Base-by-base conservation (phyloP, 2,329 filamentous ascomycete species). In the Balansia obtecta region DNA sequence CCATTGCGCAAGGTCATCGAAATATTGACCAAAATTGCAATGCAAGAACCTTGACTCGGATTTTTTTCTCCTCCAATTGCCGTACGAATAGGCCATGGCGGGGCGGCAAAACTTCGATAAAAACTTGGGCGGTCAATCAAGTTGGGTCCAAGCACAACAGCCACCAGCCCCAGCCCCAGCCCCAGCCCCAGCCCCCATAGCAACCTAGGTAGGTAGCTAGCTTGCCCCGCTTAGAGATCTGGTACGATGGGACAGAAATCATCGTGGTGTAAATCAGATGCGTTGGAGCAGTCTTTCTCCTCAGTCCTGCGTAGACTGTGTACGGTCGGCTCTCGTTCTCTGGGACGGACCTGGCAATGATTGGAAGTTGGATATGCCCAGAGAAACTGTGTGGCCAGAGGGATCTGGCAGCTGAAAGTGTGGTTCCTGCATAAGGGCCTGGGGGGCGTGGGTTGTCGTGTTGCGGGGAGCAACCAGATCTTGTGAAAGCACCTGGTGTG, bases 1-100 rank as follows among this genome's bases (percentile, higher is more conserved):
- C 80, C 88, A 95, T 95, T 44, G 46, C 55, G 47, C 30, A 40
- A 44, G 33, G 15, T 34, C 39, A 32, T 16, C n/a, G 8, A 16
- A 18, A 38, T 42, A 40, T 32, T 8, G 22, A 30, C 18, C 34
- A 37, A 3, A 32, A 16, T 37, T 30, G 32, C 20, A 15, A 12
- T 41, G 34, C 18, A 3, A 38, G 18, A 42, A 43, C 13, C 20
- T 32, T 12, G 4, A 38, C 37, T 22, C 39, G n/a, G n/a, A n/a
- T 45, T 33, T 13, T 27, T 38, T 42, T 20, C 10, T 9, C 20
- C 41, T n/a, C 20, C 20, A 2, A 27, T 20, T 32, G 27, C 18
- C 37, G 27, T 27, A 15, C 18, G 34, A 7, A 38, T 16, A 32
- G 22, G 40, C 18, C 18, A 30, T 43, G 51, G 51, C 37, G 48